phyloP scores from a whole-genome alignment of 2,329 filamentous ascomycete species.

The Cladosporium sp. region DNA sequence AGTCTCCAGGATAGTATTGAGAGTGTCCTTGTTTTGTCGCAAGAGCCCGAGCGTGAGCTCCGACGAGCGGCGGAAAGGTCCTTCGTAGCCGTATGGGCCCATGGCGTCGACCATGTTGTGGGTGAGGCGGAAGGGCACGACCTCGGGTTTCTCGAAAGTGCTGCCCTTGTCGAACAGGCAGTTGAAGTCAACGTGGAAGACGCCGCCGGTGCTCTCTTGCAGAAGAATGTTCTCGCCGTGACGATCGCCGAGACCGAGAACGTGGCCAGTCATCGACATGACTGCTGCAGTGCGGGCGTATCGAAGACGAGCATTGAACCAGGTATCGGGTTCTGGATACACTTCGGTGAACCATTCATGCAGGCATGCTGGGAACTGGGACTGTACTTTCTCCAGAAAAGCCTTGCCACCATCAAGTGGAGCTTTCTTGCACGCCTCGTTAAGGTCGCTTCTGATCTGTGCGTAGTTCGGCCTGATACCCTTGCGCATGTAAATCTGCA shows the following conservation, averaged over 20 bases:
- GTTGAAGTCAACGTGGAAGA: conserved; percentile 99
- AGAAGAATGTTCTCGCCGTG: conserved; percentile 97
- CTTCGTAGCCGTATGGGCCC: conserved; percentile 88
- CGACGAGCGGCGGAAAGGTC: conserved; percentile 85
- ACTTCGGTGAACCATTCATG: conserved; percentile 95
- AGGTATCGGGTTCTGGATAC: conserved; percentile 87
- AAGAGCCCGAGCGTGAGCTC: conserved; percentile 84
- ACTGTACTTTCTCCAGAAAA: conserved; percentile 67
- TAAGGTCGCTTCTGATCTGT: conserved; percentile 60
- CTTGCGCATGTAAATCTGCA: conserved; percentile 74
- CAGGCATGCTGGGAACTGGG: conserved; percentile 77
- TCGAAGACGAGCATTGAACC: conserved; percentile 83
- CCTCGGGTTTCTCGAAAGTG: conserved; percentile 91
- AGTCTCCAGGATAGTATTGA: conserved; percentile 96
- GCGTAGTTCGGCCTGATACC: conserved; percentile 68
- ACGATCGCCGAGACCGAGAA: conserved; percentile 87
- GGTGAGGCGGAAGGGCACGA: conserved; percentile 92
- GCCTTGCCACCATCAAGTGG: conserved; percentile 60
- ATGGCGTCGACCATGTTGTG: conserved; percentile 99
- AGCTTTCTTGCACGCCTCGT: conserved; percentile 64
- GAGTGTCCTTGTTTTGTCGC: conserved; percentile 87
- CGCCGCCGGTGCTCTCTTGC: conserved; percentile 88
- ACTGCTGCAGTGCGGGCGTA: conserved; percentile 95
- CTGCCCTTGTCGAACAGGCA: conserved; percentile 98
- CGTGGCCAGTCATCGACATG: conserved; percentile 99